Base-by-base conservation (phyloP, 129 eudicot species). In the Apium graveolens region DNA sequence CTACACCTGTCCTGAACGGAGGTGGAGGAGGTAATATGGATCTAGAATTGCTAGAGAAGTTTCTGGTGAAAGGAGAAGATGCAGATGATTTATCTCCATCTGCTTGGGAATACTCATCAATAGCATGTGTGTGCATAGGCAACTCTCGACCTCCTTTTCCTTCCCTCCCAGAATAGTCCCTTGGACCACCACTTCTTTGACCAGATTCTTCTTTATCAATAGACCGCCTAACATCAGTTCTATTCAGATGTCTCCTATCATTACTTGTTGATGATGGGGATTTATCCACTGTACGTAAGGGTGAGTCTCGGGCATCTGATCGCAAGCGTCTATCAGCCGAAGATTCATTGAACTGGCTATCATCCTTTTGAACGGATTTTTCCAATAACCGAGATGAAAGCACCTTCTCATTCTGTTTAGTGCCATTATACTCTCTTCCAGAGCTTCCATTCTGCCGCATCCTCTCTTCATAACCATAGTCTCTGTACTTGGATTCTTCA, bases 401-500 rank as follows among this genome's bases (percentile, higher is more conserved):
- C 62, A 70, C 63, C 81, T 80, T 91, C 49, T 93, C 97, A 55
- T 80, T 35, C 66, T 63, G 82, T 73, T 86, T 96, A 77, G 83
- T 74, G 74, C 79, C 66, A 65, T 87, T 63, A 80, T 74, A 82
- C 48, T 91, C 98, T 82, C 97, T 88, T 70, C 77, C 75, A 13
- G 97, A 86, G 74, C 81, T 85, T 53, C 75, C 80, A 57, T 74
- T 79, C 82, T 84, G 92, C 10, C 92, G 85, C 78, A 55, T 42
- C 80, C 90, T 85, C 49, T 89, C 92, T 65, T 91, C 97, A 69
- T 82, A 84, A 55, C 62, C 81, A 78, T 85, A 83, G 78, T 93
- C 96, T 78, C 90, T 84, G 65, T 86, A 86, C 85, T 89, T 94
- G 6, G 83, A n/a, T 46, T 91, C 98, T 65, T 91, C 98, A 77